These are phyloP conservation scores for Penicillium sp. DNA, from an alignment of 2,329 filamentous ascomycete genomes.

Conservation along the genomic window DNA sequence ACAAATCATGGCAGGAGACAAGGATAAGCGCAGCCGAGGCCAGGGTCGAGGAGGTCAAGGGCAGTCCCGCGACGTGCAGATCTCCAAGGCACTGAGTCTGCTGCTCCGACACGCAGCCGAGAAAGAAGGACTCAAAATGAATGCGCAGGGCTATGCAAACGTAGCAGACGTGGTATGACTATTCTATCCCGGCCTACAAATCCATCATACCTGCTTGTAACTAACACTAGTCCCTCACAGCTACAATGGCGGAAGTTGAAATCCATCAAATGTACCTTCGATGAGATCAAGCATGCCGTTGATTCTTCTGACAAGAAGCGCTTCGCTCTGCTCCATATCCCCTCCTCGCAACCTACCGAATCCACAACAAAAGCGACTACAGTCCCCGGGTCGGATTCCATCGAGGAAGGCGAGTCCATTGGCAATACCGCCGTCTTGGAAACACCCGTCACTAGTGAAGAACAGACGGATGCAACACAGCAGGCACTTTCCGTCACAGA, in stretches of 20 bases:
- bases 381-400: slow-evolving; percentile 4
- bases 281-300: slow-evolving; percentile 71
- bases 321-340: slow-evolving; percentile 70
- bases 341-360: slow-evolving; percentile 23
- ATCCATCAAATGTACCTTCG: slow-evolving; percentile 69
- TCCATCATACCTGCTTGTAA: background rate
- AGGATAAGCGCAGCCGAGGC: slow-evolving; percentile 6
- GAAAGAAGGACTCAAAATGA: slow-evolving; percentile 59
- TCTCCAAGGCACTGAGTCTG: slow-evolving; percentile 43
- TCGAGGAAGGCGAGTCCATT: background rate
- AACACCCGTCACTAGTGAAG: slow-evolving; percentile 28
- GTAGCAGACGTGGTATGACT: slow-evolving; percentile 57
- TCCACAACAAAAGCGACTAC: slow-evolving; percentile 16
- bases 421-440: slow-evolving; percentile 7
- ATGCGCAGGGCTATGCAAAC: slow-evolving; percentile 60
- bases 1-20: background rate
- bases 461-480: slow-evolving; percentile 33
- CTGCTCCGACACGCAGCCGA: slow-evolving; percentile 63
- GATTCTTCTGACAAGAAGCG: slow-evolving; percentile 83
- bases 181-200: background rate
- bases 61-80: slow-evolving; percentile 34
- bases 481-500: slow-evolving; percentile 39
- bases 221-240: slow-evolving; percentile 33
- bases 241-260: slow-evolving; percentile 62
- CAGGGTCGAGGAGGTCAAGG: slow-evolving; percentile 17